Evolutionary conservation across 805 yeast species (phyloP).

Genomic region (Saccharomycopsis microspora): DNA sequence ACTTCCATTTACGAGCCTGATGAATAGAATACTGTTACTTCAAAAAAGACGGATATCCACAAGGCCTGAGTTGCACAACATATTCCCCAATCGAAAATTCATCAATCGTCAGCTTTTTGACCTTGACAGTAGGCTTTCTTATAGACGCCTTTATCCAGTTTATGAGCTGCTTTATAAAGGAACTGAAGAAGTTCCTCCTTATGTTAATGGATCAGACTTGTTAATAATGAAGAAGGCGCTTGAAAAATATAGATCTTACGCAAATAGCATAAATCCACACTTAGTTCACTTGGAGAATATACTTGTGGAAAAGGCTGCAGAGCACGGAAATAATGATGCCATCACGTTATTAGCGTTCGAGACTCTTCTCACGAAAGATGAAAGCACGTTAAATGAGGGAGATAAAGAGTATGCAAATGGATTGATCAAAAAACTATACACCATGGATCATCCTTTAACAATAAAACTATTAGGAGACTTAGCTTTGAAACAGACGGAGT

Average conservation of each 20-base stretch:
- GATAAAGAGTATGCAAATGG: slow-evolving; percentile 54
- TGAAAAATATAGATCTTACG: slow-evolving; percentile 45
- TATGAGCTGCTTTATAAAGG: slow-evolving; percentile 39
- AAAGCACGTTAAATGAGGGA: slow-evolving; percentile 25
- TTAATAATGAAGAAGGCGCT: slow-evolving; percentile 59
- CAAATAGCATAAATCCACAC: slow-evolving; percentile 47
- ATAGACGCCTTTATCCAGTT: slow-evolving; percentile 41
- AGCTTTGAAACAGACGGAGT: slow-evolving; percentile 38
- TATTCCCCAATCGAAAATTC: slow-evolving; percentile 48
- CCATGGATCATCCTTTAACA: slow-evolving; percentile 58
- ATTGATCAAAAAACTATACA: slow-evolving; percentile 46
- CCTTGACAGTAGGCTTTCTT: slow-evolving; percentile 46
- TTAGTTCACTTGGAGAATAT: slow-evolving; percentile 56
- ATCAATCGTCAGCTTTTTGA: slow-evolving; percentile 56
- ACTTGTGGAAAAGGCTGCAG: slow-evolving; percentile 76
- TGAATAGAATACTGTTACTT: too few relatives aligned
- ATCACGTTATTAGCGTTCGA: slow-evolving; percentile 62
- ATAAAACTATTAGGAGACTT: slow-evolving; percentile 73
- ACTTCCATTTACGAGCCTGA: not conserved
- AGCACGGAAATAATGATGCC: slow-evolving; percentile 73
- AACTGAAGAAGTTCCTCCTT: slow-evolving; percentile 34
- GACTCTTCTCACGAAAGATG: slow-evolving; percentile 33
- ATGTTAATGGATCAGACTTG: slow-evolving; percentile 44
- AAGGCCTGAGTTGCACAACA: slow-evolving; percentile 8
- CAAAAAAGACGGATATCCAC: too few relatives aligned